A percentile compares a stretch with the other conserved stretches of the same genome.
Conservation (phyloP, 441 rosid genomes). For the Omphalea diandra region DNA sequence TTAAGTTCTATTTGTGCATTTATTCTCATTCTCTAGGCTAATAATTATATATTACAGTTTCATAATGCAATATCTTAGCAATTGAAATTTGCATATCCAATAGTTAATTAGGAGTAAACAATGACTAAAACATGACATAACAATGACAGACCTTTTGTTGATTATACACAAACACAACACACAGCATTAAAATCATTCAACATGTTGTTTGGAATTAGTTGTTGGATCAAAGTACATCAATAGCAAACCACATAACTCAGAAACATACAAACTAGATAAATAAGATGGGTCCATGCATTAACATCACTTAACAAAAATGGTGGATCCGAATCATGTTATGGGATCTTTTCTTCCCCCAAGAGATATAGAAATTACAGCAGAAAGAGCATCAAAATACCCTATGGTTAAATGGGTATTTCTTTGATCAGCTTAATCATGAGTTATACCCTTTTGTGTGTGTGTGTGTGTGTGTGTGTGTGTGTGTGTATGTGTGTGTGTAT, state of each 20-base stretch:
- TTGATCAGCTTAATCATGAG: no score
- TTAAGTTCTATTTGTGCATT: no score
- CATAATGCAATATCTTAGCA: no score
- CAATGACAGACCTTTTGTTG: neutral
- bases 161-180: neutral
- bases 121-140: neutral
- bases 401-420: conserved; percentile 6
- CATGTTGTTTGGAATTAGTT: conserved; percentile 15
- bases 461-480: no score
- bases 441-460: no score
- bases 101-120: no score
- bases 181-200: conserved; percentile 11
- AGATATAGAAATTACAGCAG: neutral
- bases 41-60: no score
- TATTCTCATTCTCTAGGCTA: no score
- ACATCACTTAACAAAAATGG: neutral
- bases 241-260: neutral
- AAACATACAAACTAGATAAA: conserved; percentile 13
- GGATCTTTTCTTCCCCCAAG: neutral
- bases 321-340: conserved; percentile 3
- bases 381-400: neutral
- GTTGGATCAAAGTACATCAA: conserved; percentile 16
- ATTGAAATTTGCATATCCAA: no score
- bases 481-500: no score
- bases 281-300: conserved; percentile 24